Conservation (phyloP, 192 early-diverging fungal genomes). For the Borealophlyctis nickersoniae region DNA sequence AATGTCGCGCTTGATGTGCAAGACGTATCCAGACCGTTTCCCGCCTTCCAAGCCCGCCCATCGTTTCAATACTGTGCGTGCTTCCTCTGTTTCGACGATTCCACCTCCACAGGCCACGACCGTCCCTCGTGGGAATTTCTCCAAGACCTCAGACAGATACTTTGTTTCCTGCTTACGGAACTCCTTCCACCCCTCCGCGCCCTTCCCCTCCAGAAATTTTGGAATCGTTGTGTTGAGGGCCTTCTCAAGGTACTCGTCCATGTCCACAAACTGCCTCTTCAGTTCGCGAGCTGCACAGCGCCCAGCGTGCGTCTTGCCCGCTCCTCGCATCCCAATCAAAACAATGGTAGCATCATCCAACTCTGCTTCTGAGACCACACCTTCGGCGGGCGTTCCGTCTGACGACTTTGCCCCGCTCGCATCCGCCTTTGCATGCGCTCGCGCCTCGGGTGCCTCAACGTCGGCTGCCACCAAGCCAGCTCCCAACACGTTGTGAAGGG, state of each 20-base stretch:
- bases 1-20: constrained; percentile 81
- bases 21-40: constrained; percentile 45
- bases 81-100: constrained; percentile 77
- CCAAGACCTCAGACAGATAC: constrained; percentile 61
- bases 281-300: constrained; percentile 65
- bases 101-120: constrained; percentile 94
- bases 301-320: constrained; percentile 89
- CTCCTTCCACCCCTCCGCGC: constrained; percentile 85
- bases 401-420: constrained; percentile 9
- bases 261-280: constrained; percentile 77
- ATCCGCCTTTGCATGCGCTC: background rate
- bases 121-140: constrained; percentile 52
- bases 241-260: constrained; percentile 79
- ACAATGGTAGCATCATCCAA: constrained; percentile 63
- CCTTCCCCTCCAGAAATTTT: constrained; percentile 67
- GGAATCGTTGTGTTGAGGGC: constrained; percentile 70
- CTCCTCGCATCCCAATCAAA: constrained; percentile 98
- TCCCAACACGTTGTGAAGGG: constrained; percentile 75
- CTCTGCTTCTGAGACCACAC: background rate
- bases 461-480: constrained; percentile 56
- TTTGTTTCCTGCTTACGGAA: constrained; percentile 82
- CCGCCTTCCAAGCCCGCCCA: constrained; percentile 43
- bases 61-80: constrained; percentile 63
- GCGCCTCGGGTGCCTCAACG: constrained; percentile 36
- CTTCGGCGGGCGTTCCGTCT: background rate